Conservation (phyloP, 148 eudicot species). For the Arctostaphylos glauca region DNA sequence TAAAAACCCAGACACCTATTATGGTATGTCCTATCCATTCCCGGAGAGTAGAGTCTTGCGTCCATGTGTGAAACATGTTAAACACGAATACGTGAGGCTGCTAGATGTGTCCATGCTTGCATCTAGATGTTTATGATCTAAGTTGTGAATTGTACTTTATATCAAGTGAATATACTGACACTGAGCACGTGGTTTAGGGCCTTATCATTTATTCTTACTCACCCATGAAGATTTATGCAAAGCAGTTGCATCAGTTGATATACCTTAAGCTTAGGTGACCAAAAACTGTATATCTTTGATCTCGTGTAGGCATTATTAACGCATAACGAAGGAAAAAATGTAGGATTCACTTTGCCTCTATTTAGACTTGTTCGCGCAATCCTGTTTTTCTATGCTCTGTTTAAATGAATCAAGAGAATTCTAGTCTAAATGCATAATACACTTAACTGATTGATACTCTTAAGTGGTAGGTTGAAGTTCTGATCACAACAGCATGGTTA, state of each 20-base stretch:
- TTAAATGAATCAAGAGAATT: background rate
- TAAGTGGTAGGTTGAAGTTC: background rate
- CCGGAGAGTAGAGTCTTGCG: too few relatives aligned
- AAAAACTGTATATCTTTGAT: too few relatives aligned
- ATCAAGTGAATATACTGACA: background rate
- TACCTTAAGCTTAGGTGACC: background rate
- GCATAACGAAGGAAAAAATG: background rate
- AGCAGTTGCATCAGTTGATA: background rate
- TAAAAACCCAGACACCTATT: too few relatives aligned
- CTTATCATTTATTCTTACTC: background rate
- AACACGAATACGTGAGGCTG: too few relatives aligned
- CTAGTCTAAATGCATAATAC: background rate
- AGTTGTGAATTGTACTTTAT: background rate
- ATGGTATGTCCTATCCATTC: too few relatives aligned
- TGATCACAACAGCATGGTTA: background rate
- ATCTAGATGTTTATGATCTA: too few relatives aligned
- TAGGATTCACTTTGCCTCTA: background rate
- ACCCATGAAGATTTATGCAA: slow-evolving; percentile 4
- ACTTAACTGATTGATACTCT: background rate
- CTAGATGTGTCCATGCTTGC: background rate
- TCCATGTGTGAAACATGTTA: too few relatives aligned
- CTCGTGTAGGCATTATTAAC: background rate
- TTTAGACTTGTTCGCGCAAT: background rate
- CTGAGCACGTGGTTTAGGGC: background rate
- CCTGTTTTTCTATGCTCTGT: slow-evolving; percentile 7